Evolutionary conservation across 2,329 filamentous ascomycete genomes (phyloP).

Genomic region (Alternaria longipes): DNA sequence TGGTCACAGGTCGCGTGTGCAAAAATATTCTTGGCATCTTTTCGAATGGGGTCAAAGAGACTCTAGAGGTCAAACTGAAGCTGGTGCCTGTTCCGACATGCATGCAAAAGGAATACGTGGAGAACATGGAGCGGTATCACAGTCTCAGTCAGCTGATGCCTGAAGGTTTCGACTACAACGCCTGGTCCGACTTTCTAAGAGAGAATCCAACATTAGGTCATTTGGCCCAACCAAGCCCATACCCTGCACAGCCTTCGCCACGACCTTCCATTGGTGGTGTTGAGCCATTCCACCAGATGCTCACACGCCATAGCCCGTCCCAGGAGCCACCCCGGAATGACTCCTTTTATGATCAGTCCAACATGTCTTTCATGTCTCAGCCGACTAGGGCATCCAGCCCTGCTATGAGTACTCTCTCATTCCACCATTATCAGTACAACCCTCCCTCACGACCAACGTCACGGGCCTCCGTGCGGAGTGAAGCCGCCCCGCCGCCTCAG

Average conservation of each 20-base stretch:
- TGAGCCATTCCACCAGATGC: constrained; percentile 51
- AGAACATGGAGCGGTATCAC: constrained; percentile 68
- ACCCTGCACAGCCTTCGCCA: constrained; percentile 28
- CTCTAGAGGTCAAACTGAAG: constrained; percentile 89
- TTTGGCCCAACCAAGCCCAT: constrained; percentile 40
- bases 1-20: constrained; percentile 90
- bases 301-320: constrained; percentile 43
- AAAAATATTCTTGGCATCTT: constrained; percentile 87
- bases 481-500: constrained; percentile 31
- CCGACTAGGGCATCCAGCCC: constrained; percentile 57
- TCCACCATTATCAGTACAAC: constrained; percentile 42
- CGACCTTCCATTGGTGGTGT: constrained; percentile 40
- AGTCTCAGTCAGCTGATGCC: constrained; percentile 67
- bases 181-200: constrained; percentile 82
- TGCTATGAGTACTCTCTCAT: constrained; percentile 54
- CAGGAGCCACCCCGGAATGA: constrained; percentile 39
- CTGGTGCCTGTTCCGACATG: constrained; percentile 78
- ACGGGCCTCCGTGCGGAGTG: constrained; percentile 49
- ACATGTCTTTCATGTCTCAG: constrained; percentile 38
- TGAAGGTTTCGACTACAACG: constrained; percentile 71
- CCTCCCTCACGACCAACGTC: constrained; percentile 52
- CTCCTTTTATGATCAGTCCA: constrained; percentile 39
- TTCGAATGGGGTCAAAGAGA: constrained; percentile 83
- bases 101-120: constrained; percentile 67
- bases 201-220: constrained; percentile 65